phyloP scores from a whole-genome alignment of 352 stramenopile species.

The Phytophthora rubi region DNA sequence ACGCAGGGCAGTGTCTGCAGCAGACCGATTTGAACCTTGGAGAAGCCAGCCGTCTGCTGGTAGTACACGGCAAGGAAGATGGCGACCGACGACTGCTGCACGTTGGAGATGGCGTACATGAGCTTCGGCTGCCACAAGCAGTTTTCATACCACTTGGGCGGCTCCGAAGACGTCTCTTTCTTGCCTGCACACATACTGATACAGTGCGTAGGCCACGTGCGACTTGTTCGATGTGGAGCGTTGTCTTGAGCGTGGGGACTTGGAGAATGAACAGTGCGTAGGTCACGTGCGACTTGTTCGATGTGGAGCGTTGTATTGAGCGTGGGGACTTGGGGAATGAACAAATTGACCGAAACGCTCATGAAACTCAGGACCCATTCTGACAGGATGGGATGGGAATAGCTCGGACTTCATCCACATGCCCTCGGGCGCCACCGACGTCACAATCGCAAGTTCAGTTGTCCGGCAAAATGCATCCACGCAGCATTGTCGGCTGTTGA shows the following conservation, averaged over 20 bases:
- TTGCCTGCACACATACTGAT: conserved; percentile 19
- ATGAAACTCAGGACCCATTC: conserved; percentile 8
- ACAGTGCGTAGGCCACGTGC: conserved; percentile 12
- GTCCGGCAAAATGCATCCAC: conserved; percentile 32
- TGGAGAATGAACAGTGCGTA: conserved; percentile 3
- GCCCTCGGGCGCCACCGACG: conserved; percentile 8
- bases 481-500: conserved; percentile 26
- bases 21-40: conserved; percentile 76
- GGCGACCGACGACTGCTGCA: conserved; percentile 60
- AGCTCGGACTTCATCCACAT: conserved; percentile 36
- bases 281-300: conserved; percentile 8
- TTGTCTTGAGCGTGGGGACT: conserved; percentile 15
- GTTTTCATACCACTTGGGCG: conserved; percentile 34
- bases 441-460: conserved; percentile 28
- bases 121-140: conserved; percentile 66
- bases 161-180: conserved; percentile 6
- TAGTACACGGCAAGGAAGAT: conserved; percentile 82
- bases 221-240: conserved; percentile 1
- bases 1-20: conserved; percentile 70
- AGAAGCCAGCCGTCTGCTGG: conserved; percentile 60
- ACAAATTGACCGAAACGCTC: conserved; percentile 3
- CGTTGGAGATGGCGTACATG: conserved; percentile 73
- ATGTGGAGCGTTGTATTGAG: background rate
- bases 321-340: conserved; percentile 28
- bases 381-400: conserved; percentile 25